phyloP scores from a whole-genome alignment of 164 flowering plant genomes.

The Warburgia ugandensis region DNA sequence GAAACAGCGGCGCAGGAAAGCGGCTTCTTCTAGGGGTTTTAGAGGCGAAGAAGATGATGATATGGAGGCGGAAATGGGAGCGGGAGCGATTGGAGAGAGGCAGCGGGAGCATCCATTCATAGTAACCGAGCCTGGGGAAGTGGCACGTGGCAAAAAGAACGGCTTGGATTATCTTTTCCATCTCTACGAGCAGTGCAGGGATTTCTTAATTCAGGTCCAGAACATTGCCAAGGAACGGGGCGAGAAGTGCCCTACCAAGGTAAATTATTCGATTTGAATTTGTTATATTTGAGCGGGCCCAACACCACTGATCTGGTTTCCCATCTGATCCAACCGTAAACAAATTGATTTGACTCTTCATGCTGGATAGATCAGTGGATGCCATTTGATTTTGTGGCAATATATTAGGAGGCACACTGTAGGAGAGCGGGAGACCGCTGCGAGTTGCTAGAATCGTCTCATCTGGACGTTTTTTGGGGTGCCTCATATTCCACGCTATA shows the following conservation, averaged over 20 bases:
- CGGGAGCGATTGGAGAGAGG: constrained; percentile 37
- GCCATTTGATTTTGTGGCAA: no score
- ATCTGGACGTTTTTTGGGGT: no score
- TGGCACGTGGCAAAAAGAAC: constrained; percentile 96
- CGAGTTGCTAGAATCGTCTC: no score
- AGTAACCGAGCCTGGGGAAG: constrained; percentile 97
- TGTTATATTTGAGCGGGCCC: no score
- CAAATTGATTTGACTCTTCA: no score
- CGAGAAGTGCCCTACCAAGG: constrained; percentile 97
- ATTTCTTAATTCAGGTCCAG: constrained; percentile 86
- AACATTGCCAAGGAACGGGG: constrained; percentile 80
- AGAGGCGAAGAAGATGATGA: constrained; percentile 5
- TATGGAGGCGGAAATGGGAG: constrained; percentile 8
- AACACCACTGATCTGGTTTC: no score
- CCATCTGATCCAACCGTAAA: no score
- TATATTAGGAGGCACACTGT: no score
- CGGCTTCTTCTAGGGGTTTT: not conserved
- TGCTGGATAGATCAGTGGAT: no score
- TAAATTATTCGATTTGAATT: constrained; percentile 21
- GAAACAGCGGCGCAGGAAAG: constrained; percentile 12
- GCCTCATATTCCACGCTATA: no score
- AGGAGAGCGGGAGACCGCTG: no score
- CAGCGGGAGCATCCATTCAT: constrained; percentile 95
- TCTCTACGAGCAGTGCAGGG: constrained; percentile 86
- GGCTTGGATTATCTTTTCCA: constrained; percentile 96